These are phyloP conservation scores for Tuber calosporum DNA, from an alignment of 495 filamentous ascomycete species.

Conservation along the genomic window DNA sequence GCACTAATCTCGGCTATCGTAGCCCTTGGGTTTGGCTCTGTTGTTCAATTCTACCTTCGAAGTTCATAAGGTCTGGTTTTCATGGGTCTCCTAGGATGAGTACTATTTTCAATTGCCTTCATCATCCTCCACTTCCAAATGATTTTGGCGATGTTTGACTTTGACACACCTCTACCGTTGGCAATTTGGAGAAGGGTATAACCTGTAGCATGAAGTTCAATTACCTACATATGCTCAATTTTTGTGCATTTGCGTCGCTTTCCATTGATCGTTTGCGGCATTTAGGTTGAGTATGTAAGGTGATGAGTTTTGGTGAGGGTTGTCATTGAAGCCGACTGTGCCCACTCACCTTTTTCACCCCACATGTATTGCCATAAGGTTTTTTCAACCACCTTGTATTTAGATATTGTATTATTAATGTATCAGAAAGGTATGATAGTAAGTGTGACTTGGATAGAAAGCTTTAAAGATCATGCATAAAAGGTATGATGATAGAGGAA, in stretches of 20 bases:
- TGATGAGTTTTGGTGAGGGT: too few relatives aligned
- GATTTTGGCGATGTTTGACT: constrained; percentile 6
- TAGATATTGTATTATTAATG: too few relatives aligned
- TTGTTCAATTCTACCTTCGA: neutral
- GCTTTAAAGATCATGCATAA: too few relatives aligned
- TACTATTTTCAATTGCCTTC: neutral
- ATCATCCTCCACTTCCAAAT: neutral
- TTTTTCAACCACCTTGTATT: too few relatives aligned
- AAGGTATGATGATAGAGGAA: too few relatives aligned
- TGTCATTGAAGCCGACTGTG: neutral
- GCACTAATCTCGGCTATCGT: constrained; percentile 3
- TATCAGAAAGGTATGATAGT: too few relatives aligned
- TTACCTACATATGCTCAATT: neutral
- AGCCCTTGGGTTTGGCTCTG: neutral
- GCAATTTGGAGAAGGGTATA: constrained; percentile 3
- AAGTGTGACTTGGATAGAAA: too few relatives aligned
- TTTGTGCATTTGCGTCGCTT: constrained; percentile 1
- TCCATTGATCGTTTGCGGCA: neutral
- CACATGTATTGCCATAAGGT: too few relatives aligned
- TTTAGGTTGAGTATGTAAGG: neutral
- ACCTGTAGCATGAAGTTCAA: neutral
- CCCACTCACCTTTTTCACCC: constrained; percentile 9
- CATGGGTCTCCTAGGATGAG: neutral
- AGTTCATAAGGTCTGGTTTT: neutral
- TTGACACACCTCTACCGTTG: neutral